Base-by-base conservation (phyloP, 2,329 filamentous ascomycete species). In the Fusarium sp. region DNA sequence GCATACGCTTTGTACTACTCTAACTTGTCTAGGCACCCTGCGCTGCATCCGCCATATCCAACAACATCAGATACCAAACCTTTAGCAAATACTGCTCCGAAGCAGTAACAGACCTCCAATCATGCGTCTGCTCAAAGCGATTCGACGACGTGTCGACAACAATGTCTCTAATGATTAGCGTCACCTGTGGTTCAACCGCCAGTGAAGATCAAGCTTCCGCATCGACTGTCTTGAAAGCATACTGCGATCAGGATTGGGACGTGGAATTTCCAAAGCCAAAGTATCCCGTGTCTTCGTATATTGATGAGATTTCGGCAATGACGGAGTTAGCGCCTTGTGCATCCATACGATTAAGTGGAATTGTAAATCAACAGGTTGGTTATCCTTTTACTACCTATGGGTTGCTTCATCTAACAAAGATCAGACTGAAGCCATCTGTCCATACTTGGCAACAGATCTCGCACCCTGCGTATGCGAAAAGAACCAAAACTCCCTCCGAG, bases 21-120 rank as follows among this genome's bases (percentile, higher is more conserved):
- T 57, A 24, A 57, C 54, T 29, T 57, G 1, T 9, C 14, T 6
- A 57, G 20, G 54, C 54, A 4, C 54, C 54, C 0, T 57, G 54
- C 16, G 54, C 54, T 1, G 54, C 54, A 27, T 57, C 54, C 16
- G 54, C 54, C 31, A 35, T 57, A 9, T 37, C 54, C 34, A 57
- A 57, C 20, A 57, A 57, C 34, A 37, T 57, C 31, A 35, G 54
- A 37, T 37, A 57, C 34, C 54, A 57, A n/a, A 57, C 54, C 6
- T 57, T 37, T 27, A 24, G 54, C 34, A 57, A 35, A 6, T 10
- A 57, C 20, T 57, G 54, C 8, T 35, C 34, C 2, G 54, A 57
- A 9, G 31, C 31, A 37, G 54, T 57, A 5, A 57, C 54, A 16
- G 54, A 37, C 4, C 34, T 57, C 6, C 54, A 57, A 57, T 57